Conservation (phyloP, 83 land plant genomes). For the Thuja plicata region DNA sequence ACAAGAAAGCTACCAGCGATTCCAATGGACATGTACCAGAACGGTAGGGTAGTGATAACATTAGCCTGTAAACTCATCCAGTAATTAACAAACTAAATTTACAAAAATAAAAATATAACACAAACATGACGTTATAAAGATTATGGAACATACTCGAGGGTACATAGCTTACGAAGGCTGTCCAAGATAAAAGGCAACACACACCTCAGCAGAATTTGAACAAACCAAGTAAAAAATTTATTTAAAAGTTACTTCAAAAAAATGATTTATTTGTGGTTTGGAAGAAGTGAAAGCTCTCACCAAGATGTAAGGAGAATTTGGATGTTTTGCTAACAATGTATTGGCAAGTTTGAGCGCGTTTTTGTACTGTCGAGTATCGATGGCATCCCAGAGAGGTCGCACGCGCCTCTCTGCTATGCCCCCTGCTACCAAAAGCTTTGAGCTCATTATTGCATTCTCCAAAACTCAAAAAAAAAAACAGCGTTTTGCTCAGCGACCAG, state of each 20-base stretch:
- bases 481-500: too few relatives aligned
- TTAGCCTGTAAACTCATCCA: too few relatives aligned
- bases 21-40: too few relatives aligned
- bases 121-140: neutral
- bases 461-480: neutral
- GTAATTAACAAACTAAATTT: too few relatives aligned
- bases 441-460: conserved; percentile 40
- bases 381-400: conserved; percentile 98
- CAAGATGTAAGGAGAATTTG: conserved; percentile 86
- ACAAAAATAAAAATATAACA: neutral
- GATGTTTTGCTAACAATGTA: conserved; percentile 66
- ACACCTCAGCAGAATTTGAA: neutral
- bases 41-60: too few relatives aligned
- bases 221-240: neutral
- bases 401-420: conserved; percentile 93
- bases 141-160: neutral
- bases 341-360: conserved; percentile 80
- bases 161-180: too few relatives aligned
- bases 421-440: conserved; percentile 62
- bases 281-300: conserved; percentile 36
- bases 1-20: too few relatives aligned
- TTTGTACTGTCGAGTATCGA: conserved; percentile 95
- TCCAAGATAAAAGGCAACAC: neutral
- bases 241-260: neutral
- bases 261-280: neutral